phyloP scores from a whole-genome alignment of 2,329 filamentous ascomycete species.

The Diaporthe vexans region DNA sequence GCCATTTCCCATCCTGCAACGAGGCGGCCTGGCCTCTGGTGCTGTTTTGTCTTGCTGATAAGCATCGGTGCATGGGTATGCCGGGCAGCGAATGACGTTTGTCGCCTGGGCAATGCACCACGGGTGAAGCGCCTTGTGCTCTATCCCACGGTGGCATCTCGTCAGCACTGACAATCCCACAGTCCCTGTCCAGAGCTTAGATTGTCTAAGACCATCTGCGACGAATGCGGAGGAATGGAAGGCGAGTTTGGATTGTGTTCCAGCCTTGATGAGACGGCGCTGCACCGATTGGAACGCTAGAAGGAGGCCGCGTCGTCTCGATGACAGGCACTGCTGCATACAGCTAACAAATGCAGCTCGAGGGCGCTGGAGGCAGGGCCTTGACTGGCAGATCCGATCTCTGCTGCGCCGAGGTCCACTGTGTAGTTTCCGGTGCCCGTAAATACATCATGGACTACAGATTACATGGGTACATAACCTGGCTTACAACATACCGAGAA shows the following conservation, averaged over 20 bases:
- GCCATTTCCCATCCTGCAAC: conserved; percentile 11
- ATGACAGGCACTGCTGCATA: too few species aligned
- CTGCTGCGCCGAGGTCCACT: background rate
- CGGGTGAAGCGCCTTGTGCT: conserved; percentile 15
- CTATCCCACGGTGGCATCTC: background rate
- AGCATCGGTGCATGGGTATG: conserved; percentile 6
- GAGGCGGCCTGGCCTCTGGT: background rate
- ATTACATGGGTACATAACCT: too few species aligned
- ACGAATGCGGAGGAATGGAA: conserved; percentile 17
- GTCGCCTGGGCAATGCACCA: conserved; percentile 8
- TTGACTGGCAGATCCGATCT: conserved; percentile 10
- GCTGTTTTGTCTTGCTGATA: background rate
- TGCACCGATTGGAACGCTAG: conserved; percentile 26
- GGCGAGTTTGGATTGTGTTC: background rate
- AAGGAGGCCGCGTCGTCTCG: conserved; percentile 1
- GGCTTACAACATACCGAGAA: too few species aligned
- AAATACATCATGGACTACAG: too few species aligned
- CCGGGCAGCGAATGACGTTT: conserved; percentile 15
- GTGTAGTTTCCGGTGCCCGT: background rate
- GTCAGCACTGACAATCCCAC: conserved; percentile 15
- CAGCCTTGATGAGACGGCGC: conserved; percentile 14
- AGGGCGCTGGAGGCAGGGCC: too few species aligned
- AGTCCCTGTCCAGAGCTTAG: background rate
- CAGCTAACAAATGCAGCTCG: too few species aligned
- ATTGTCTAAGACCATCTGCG: conserved; percentile 13